A percentile compares a stretch with the other conserved stretches of the same genome.
Conservation (phyloP, 2,329 filamentous ascomycete species). For the Aspergillus sergii region DNA sequence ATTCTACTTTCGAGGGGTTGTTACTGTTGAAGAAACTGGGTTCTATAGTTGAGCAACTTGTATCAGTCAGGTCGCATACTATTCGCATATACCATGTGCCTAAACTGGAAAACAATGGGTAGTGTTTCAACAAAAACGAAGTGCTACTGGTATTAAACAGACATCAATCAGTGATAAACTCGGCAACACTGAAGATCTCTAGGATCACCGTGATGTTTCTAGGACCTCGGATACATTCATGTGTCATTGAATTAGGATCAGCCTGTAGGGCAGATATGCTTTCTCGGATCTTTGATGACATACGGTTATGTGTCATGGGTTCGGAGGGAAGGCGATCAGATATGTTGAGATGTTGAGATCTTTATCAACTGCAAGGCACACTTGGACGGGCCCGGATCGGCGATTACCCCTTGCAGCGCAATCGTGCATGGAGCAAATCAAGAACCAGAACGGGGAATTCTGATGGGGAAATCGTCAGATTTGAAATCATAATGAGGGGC, state of each 20-base stretch:
- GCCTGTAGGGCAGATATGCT: background rate
- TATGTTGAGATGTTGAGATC: background rate
- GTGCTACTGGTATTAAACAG: background rate
- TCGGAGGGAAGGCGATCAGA: background rate
- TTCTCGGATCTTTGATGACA: background rate
- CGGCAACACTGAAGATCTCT: background rate
- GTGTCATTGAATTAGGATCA: background rate
- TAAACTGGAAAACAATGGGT: background rate
- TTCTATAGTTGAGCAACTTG: background rate
- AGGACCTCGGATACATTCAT: background rate
- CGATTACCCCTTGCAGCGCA: background rate
- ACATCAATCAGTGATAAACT: background rate
- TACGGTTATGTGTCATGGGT: background rate
- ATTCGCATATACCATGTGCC: background rate
- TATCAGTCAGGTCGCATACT: background rate
- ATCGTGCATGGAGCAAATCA: background rate
- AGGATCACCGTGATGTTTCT: background rate
- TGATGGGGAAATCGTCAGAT: background rate
- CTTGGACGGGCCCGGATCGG: background rate
- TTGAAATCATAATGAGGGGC: background rate
- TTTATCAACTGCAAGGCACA: background rate
- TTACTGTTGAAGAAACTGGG: background rate
- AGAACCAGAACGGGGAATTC: background rate
- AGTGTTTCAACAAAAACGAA: background rate
- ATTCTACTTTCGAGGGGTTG: background rate